A percentile compares a stretch with the other conserved stretches of the same genome.
Conservation (phyloP, 192 early-diverging fungal genomes). For the Rhizoclosmatium sp. region DNA sequence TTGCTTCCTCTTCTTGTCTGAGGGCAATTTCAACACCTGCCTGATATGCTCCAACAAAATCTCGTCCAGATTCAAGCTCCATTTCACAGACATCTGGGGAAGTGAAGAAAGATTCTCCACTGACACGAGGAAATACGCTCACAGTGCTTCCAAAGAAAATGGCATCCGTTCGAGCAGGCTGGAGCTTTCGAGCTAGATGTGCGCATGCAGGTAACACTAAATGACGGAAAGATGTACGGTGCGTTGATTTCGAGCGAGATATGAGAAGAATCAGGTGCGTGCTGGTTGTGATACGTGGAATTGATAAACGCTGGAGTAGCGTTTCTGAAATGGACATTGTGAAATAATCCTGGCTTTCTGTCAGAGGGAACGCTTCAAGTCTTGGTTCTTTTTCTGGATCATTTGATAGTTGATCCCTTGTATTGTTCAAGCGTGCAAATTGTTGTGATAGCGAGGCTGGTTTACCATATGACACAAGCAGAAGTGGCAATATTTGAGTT, state of each 20-base stretch:
- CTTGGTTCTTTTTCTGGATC: not conserved
- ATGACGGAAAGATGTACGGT: not conserved
- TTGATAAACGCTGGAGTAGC: not conserved
- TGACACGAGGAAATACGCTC: not conserved
- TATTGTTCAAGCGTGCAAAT: not conserved
- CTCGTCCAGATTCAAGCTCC: constrained; percentile 1
- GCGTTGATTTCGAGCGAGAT: constrained; percentile 4
- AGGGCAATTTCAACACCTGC: not conserved
- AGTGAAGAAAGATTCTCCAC: not conserved
- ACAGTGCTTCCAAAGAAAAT: constrained; percentile 18
- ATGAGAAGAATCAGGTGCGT: constrained; percentile 17
- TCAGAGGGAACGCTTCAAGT: not conserved
- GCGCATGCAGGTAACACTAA: constrained; percentile 2
- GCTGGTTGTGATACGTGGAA: not conserved
- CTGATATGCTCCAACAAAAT: constrained; percentile 1
- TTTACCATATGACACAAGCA: constrained; percentile 5
- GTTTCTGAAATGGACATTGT: not conserved
- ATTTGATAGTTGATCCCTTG: no score
- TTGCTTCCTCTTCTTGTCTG: not conserved
- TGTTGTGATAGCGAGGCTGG: not conserved
- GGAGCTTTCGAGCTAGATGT: not conserved
- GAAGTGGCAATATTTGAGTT: not conserved
- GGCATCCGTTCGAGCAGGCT: not conserved
- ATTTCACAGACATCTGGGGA: not conserved
- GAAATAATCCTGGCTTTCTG: not conserved